Percentiles rank a stretch among this genome's conserved stretches.
Conservation (phyloP, 257 asterid genomes). For the Forsythia suspensa region DNA sequence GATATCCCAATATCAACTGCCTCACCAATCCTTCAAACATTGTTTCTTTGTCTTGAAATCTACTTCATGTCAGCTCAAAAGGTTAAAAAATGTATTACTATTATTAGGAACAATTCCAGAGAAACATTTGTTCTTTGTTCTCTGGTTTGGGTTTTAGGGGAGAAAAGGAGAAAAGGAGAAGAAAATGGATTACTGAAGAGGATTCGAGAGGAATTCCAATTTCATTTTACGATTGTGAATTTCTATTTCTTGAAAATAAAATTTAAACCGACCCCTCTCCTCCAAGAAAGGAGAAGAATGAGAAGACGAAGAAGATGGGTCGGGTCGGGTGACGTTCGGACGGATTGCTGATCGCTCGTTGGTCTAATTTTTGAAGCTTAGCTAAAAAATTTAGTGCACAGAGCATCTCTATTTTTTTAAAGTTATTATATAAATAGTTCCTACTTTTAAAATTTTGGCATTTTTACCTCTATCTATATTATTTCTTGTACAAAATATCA, state of each 20-base stretch:
- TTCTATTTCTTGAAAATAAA: neutral
- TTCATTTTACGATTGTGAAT: neutral
- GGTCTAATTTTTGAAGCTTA: too few species aligned
- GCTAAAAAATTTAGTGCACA: too few species aligned
- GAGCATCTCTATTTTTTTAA: too few species aligned
- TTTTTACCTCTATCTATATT: too few species aligned
- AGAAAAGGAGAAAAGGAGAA: neutral
- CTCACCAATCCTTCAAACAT: constrained; percentile 96
- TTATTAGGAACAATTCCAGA: neutral
- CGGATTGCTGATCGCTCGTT: too few species aligned
- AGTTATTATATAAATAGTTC: too few species aligned
- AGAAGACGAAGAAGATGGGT: neutral
- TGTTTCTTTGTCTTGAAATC: constrained; percentile 16
- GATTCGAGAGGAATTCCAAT: neutral
- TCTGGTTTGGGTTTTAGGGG: neutral
- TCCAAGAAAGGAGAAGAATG: neutral
- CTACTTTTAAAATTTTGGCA: too few species aligned
- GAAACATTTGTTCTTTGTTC: neutral
- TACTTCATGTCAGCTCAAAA: constrained; percentile 4
- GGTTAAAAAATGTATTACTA: neutral
- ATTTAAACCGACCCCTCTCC: neutral
- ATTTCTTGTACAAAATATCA: too few species aligned
- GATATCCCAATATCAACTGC: constrained; percentile 80
- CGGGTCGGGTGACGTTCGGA: neutral
- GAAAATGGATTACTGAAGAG: neutral